A percentile compares a stretch with the other conserved stretches of the same genome.
Conservation (phyloP, 169 alveolate species). For the Cyclospora cayetanensis region DNA sequence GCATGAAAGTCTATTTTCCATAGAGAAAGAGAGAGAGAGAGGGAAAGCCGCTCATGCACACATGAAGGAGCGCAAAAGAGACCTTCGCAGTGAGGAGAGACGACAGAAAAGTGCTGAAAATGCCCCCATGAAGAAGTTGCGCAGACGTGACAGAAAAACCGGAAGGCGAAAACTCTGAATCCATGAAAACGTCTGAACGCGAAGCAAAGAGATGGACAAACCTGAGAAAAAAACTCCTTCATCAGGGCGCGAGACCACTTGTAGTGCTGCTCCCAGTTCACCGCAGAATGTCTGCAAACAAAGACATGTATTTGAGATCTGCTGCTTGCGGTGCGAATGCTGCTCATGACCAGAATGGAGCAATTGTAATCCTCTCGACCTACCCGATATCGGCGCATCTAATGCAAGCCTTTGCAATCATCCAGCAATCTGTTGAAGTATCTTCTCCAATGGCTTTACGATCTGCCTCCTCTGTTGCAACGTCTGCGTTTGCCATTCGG, state of each 20-base stretch:
- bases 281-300: slow-evolving; percentile 14
- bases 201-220: neutral
- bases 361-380: neutral
- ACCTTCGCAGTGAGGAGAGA: too few species aligned
- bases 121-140: too few species aligned
- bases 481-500: neutral
- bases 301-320: neutral
- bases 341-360: neutral
- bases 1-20: too few species aligned
- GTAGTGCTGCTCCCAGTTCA: slow-evolving; percentile 54
- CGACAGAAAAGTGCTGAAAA: too few species aligned
- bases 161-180: too few species aligned
- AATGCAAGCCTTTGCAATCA: slow-evolving; percentile 42
- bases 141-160: too few species aligned
- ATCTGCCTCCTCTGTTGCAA: neutral
- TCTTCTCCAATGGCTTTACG: neutral
- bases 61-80: too few species aligned
- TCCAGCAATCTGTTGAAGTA: neutral
- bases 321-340: too few species aligned
- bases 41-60: too few species aligned
- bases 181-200: too few species aligned
- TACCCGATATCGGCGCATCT: slow-evolving; percentile 55
- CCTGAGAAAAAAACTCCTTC: slow-evolving; percentile 34
- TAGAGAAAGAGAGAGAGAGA: too few species aligned
- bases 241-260: neutral